Conservation (phyloP, 495 filamentous ascomycete species). For the Trichoderma gamsii region DNA sequence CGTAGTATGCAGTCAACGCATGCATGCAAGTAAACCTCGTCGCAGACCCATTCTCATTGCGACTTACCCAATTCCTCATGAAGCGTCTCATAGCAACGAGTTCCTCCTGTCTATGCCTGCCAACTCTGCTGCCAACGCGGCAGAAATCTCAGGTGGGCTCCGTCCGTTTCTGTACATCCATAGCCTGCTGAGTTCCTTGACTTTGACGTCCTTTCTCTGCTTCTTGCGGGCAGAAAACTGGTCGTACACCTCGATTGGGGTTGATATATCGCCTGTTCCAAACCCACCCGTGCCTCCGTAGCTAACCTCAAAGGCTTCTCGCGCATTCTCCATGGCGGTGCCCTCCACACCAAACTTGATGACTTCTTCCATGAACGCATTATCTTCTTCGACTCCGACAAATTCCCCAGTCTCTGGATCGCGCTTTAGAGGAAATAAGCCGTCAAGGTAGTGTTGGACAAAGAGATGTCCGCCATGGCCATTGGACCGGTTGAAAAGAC, state of each 20-base stretch:
- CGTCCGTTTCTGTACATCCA: slow-evolving; percentile 69
- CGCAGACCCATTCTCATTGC: neutral
- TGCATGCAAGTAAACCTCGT: neutral
- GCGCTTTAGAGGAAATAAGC: slow-evolving; percentile 61
- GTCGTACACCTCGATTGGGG: slow-evolving; percentile 21
- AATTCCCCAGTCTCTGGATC: slow-evolving; percentile 28
- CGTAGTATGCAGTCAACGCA: neutral
- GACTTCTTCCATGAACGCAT: slow-evolving; percentile 54
- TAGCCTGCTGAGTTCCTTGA: slow-evolving; percentile 65
- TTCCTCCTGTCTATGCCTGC: neutral
- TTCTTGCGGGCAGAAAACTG: neutral
- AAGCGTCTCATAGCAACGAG: neutral
- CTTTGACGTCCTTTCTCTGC: slow-evolving; percentile 27
- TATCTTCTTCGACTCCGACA: slow-evolving; percentile 29
- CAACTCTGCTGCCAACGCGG: slow-evolving; percentile 15
- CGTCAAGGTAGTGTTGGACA: slow-evolving; percentile 72
- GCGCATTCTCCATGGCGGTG: slow-evolving; percentile 31
- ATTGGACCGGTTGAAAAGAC: slow-evolving; percentile 61
- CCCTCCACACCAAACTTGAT: slow-evolving; percentile 37
- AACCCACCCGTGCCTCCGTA: slow-evolving; percentile 23
- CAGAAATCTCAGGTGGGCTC: slow-evolving; percentile 42
- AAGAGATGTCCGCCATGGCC: slow-evolving; percentile 63
- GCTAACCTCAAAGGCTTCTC: slow-evolving; percentile 35
- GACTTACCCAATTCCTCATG: neutral
- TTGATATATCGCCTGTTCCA: slow-evolving; percentile 18